Percentiles rank a stretch among this genome's conserved stretches.
Evolutionary conservation across 805 yeast species (phyloP).

Genomic region (Scheffersomyces stipitis): DNA sequence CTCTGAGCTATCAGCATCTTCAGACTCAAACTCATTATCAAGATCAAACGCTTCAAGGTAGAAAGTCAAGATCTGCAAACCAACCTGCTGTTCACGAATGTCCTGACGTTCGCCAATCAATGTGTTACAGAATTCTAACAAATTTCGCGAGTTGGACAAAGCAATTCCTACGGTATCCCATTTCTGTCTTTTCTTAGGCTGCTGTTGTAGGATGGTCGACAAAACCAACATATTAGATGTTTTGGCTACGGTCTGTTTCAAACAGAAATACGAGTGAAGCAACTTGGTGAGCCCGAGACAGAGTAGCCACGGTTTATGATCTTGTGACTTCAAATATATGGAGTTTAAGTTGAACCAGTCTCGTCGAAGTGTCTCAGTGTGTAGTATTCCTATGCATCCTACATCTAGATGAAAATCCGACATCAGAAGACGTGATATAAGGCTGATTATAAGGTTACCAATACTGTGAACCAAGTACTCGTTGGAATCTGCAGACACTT

Average conservation of each 20-base stretch:
- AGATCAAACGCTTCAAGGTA: slow-evolving; percentile 11
- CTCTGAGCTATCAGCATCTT: neutral
- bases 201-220: too few relatives aligned
- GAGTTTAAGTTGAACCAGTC: slow-evolving; percentile 27
- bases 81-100: slow-evolving; percentile 11
- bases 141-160: slow-evolving; percentile 16
- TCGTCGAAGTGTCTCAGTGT: neutral
- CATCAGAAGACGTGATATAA: neutral
- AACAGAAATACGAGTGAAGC: slow-evolving; percentile 26
- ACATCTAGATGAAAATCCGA: neutral
- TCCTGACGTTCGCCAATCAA: slow-evolving; percentile 19
- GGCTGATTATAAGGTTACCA: neutral
- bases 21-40: too few relatives aligned
- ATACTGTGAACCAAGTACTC: neutral
- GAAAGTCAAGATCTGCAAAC: slow-evolving; percentile 28
- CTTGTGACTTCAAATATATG: slow-evolving; percentile 18
- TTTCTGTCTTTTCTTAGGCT: slow-evolving; percentile 30
- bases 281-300: slow-evolving; percentile 34
- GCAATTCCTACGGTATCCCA: slow-evolving; percentile 19
- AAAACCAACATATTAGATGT: too few relatives aligned
- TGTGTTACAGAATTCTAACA: slow-evolving; percentile 23
- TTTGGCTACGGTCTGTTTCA: slow-evolving; percentile 11
- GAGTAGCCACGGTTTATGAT: slow-evolving; percentile 41
- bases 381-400: neutral
- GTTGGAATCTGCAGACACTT: too few relatives aligned